Base-by-base conservation (phyloP, 1,284 basidiomycete species). In the Boletus semigastroideus region DNA sequence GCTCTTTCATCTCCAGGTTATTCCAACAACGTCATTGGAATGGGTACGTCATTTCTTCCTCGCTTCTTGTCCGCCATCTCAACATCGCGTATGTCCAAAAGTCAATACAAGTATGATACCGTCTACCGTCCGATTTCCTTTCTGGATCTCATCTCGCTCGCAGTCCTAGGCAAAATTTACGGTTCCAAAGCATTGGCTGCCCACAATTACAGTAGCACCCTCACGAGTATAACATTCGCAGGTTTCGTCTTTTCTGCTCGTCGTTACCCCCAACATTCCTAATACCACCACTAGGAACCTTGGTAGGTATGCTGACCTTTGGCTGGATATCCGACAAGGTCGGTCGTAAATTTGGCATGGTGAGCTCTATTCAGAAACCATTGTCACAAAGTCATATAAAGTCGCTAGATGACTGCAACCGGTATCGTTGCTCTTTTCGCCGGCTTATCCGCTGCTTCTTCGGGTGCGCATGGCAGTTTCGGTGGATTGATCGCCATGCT, bases 281-380 rank as follows among this genome's bases (percentile, higher is more conserved):
- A 53, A 42, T 11, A 19, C 33, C 39, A 3, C 43, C 16, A 9
- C 6, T 41, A 67, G 66, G 66, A 17, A 94, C 90, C 13, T 73
- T 96, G 38, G 75, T 93, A n/a, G 94, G 88, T 41, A 90, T 90
- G 87, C 66, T 90, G 50, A 57, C 66, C 33, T 90, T 90, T 60
- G 87, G 87, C 22, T 92, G 84, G 65, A 72, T 94, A 51, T 90
- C 89, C 9, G 94, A 97, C 68, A 90, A 88, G 66, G 62, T 94
- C 51, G 94, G 94, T 9, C 83, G 94, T 49, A 95, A 95, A 65
- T 87, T 86, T 61, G 91, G 92, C 52, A 94, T 93, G 92, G 84
- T 87, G 57, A 59, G 78, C 59, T 6, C 14, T 11, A 19, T 38
- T 33, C 37, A 34, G n/a, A 38, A 45, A 4, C 11, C 19, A 20